Conservation (phyloP, 2,329 filamentous ascomycete species). For the Bipolaris oryzae region DNA sequence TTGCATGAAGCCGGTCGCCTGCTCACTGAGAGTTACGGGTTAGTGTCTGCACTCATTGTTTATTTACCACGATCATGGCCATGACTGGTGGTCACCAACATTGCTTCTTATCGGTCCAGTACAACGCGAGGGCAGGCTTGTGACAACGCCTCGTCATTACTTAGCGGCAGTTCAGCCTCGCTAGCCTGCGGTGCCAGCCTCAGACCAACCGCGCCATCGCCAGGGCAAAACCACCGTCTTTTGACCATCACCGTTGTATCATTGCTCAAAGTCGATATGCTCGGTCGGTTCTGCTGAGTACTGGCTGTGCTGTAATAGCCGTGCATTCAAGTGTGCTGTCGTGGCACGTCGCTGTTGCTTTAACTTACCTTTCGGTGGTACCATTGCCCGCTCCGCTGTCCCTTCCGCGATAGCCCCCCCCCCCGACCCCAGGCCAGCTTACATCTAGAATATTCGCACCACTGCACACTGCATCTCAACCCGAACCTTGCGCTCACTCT, state of each 20-base stretch:
- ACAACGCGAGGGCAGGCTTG: slow-evolving; percentile 2
- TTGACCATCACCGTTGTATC: slow-evolving; percentile 8
- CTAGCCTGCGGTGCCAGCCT: slow-evolving; percentile 1
- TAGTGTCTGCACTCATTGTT: slow-evolving; percentile 1
- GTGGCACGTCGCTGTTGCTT: slow-evolving; percentile 18
- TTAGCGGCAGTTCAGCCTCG: slow-evolving; percentile 1
- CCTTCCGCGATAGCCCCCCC: slow-evolving; percentile 13
- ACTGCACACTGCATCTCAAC: slow-evolving; percentile 3
- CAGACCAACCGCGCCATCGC: slow-evolving; percentile 4
- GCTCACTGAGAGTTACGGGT: not conserved
- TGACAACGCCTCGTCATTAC: slow-evolving; percentile 2
- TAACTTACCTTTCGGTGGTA: slow-evolving; percentile 10
- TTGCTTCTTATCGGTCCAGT: slow-evolving; percentile 2
- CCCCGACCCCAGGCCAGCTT: slow-evolving; percentile 10
- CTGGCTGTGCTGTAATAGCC: slow-evolving; percentile 7
- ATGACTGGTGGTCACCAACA: slow-evolving; percentile 2
- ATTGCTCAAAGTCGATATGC: slow-evolving; percentile 2
- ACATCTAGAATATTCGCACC: slow-evolving; percentile 12
- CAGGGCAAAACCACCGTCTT: slow-evolving; percentile 18
- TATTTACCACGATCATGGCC: not conserved
- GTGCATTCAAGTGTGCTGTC: slow-evolving; percentile 6
- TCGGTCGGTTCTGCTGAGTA: slow-evolving; percentile 1
- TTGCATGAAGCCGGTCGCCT: slow-evolving; percentile 29
- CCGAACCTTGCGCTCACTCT: not conserved
- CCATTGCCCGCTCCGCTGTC: slow-evolving; percentile 17